Base-by-base conservation (phyloP, 169 alveolate genomes). In the Plasmodium sp. region DNA sequence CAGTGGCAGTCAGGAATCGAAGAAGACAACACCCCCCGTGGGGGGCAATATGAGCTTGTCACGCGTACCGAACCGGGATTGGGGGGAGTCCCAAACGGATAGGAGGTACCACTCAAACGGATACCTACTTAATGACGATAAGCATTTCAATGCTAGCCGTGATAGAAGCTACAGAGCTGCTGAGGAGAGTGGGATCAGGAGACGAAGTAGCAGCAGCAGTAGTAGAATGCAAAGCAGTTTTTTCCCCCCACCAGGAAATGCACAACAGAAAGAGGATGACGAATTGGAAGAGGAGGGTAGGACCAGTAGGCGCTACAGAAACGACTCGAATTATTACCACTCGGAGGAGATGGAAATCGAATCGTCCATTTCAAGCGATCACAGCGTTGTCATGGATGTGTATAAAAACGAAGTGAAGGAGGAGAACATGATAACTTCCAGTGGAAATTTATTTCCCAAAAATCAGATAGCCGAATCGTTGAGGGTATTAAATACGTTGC, bases 401-500 rank as follows among this genome's bases (percentile, higher is more conserved):
- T 72, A 72, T 84, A 71, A 71, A 12, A 22, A 84, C 79, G 39
- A 45, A 67, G 77, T 14, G 9, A 45, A 72, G 34, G 51, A 62
- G 10, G 93, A 45, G 3, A 31, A 48, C 0, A 31, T 16, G 31
- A 51, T 10, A 22, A 75, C 7, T 56, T 75, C 27, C 27, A 73
- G 71, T 58, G 91, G 73, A 56, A 91, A 81, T 71, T 4, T 91
- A 45, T 91, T 91, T 71, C 90, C 95, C 16, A 56, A 48, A 71
- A 16, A 31, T 34, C 86, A 91, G 39, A 91, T 91, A 71, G 56
- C 74, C 39, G 95, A 91, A 81, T 91, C 95, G 3, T 71, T 91
- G 58, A 81, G 73, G 54, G 92, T 91, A 12, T 73, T 91, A 72
- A 91, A 91, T 51, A 91, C 95, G 56, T 67, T 91, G 51, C 95